A percentile compares a stretch with the other conserved stretches of the same genome.
phyloP scores from a whole-genome alignment of 2,329 filamentous ascomycete genomes.

The Phialophora macrospora region DNA sequence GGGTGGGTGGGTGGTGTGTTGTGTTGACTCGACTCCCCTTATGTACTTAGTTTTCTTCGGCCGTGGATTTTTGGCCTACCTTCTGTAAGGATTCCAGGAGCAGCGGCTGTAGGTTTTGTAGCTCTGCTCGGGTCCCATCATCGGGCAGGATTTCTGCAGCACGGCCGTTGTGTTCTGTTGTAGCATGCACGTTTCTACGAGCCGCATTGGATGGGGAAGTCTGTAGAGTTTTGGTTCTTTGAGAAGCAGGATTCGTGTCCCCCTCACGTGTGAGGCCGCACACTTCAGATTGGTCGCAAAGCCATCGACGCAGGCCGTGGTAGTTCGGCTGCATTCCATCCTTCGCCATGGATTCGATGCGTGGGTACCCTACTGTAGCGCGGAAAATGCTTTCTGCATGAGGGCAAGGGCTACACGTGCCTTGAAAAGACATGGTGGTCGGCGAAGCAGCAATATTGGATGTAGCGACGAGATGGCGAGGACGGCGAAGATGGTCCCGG shows the following conservation, averaged over 20 bases:
- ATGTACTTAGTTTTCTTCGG: neutral
- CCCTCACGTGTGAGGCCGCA: conserved; percentile 16
- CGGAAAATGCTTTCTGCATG: neutral
- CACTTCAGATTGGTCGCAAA: conserved; percentile 9
- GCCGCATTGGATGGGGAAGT: neutral
- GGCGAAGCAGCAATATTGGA: neutral
- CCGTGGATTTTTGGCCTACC: neutral
- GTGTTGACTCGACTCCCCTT: neutral
- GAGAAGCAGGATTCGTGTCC: neutral
- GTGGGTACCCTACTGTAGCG: neutral
- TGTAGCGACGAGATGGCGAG: neutral
- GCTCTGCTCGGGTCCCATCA: neutral
- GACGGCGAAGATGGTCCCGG: too few relatives aligned
- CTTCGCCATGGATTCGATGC: neutral
- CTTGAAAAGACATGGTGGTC: neutral
- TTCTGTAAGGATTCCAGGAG: neutral
- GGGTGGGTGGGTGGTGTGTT: neutral
- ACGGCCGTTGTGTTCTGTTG: neutral
- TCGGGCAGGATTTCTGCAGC: neutral
- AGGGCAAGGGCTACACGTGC: neutral
- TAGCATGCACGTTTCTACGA: neutral
- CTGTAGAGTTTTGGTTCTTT: neutral
- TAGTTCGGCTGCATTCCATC: neutral
- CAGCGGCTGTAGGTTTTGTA: conserved; percentile 1
- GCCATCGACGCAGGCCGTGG: neutral